Evolutionary conservation across 257 asterid species (phyloP), one percentile per base, ranked within the genome.

Genomic region (Cynanchum wilfordii): DNA sequence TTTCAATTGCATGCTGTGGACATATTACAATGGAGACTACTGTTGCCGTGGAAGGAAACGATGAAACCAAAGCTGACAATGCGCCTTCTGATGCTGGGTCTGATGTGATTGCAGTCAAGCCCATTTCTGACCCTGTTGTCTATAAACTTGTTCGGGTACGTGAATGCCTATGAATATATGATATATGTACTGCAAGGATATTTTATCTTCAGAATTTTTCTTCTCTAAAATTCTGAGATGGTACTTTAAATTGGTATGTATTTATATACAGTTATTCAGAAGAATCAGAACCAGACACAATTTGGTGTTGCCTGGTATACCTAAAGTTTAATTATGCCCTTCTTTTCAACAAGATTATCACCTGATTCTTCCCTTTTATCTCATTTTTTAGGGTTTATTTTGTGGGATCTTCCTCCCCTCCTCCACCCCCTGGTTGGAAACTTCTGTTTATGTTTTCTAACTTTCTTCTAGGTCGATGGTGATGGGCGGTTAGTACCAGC

Each of bases 401-500:
- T 15, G 69, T 20, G 24, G 56, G 20, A 44, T 3, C 38, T 57
- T 33, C 40, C 66, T 33, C 40, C 66, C 47, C 47, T 7, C 47
- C 11, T 1, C 47, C 47, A 1, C 11, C 45, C 45, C 45, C 9
- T 40, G 45, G 45, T 10, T 42, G 47, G 40, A 12, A 17, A 52
- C 57, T 52, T 52, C 24, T 13, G n/a, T 55, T 58, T 69, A 68
- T 60, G 74, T 51, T 59, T 62, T 12, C 49, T 60, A 72, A 75
- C 42, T 17, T 54, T 27, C 38, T 54, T 83, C 57, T 80, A 93
- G 98, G 98, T 93, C 74, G 96, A 91, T 73, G 96, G 89, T 63
- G 75, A 83, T 80, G 98, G 98, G 71, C 86, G 85, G 79, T 82
- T 93, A 83, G 98, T 93, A 49, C 98, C 98, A n/a, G 98, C 96